Conservation (phyloP, 345 rosid species). For the Eucalyptus melliodora region DNA sequence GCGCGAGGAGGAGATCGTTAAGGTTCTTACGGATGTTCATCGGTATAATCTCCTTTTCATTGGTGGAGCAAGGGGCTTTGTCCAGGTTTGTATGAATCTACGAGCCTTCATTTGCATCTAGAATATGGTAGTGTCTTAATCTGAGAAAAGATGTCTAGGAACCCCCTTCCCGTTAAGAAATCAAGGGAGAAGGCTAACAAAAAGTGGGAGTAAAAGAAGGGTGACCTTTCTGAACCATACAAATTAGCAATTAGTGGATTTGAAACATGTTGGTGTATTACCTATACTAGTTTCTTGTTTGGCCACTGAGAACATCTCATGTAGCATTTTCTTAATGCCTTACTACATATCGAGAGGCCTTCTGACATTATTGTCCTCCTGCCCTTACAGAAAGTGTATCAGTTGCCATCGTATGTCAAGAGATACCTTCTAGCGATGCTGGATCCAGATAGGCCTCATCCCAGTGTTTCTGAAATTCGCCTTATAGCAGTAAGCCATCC, state of each 20-base stretch:
- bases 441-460: conserved; percentile 61
- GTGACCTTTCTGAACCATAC: background rate
- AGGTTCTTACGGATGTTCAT: conserved; percentile 42
- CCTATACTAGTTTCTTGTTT: background rate
- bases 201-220: background rate
- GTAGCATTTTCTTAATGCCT: background rate
- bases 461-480: conserved; percentile 50
- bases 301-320: background rate
- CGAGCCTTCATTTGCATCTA: background rate
- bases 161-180: background rate
- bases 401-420: conserved; percentile 60
- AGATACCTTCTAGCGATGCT: conserved; percentile 49
- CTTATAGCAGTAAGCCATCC: conserved; percentile 39
- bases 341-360: background rate
- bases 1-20: conserved; percentile 33
- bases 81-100: conserved; percentile 32
- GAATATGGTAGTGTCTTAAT: background rate
- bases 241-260: background rate
- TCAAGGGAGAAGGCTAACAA: background rate
- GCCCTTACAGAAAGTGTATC: conserved; percentile 42
- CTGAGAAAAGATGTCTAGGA: background rate
- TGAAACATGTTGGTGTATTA: background rate
- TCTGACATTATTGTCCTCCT: background rate
- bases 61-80: conserved; percentile 51
- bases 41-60: conserved; percentile 71